phyloP scores from a whole-genome alignment of 1,139 yeast genomes.

The Geotrichum phurueaensis region DNA sequence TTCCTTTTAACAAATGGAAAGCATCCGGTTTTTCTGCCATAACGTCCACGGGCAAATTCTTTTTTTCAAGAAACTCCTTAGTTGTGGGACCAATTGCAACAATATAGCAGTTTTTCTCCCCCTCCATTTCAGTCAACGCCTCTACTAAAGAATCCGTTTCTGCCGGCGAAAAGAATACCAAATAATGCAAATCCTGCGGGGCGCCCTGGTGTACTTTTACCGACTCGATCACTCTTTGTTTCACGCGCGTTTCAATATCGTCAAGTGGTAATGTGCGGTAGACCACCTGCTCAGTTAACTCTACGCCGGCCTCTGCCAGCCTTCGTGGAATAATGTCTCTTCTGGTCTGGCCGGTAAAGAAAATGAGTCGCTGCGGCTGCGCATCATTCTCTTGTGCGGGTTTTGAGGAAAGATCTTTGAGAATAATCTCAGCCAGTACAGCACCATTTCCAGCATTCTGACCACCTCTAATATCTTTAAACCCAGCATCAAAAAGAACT shows the following conservation, averaged over 20 bases:
- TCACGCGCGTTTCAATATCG: conserved; percentile 17
- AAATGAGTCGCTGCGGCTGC: conserved; percentile 43
- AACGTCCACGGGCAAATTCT: conserved; percentile 53
- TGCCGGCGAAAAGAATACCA: conserved; percentile 87
- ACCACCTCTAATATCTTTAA: conserved; percentile 66
- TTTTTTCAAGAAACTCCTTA: conserved; percentile 49
- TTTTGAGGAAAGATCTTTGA: conserved; percentile 43
- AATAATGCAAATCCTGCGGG: conserved; percentile 43
- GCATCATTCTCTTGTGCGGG: conserved; percentile 23
- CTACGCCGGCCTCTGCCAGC: conserved; percentile 42
- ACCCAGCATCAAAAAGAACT: conserved; percentile 59
- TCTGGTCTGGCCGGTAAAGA: conserved; percentile 81
- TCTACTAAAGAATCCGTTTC: conserved; percentile 64
- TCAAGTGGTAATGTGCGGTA: conserved; percentile 56
- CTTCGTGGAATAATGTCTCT: conserved; percentile 73
- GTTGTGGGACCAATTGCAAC: conserved; percentile 97
- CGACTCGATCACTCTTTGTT: conserved; percentile 9
- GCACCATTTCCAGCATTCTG: conserved; percentile 75
- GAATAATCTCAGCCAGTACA: conserved; percentile 58
- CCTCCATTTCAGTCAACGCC: conserved; percentile 21
- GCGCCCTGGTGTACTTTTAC: background rate
- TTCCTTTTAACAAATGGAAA: conserved; percentile 43
- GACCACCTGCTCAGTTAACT: conserved; percentile 58
- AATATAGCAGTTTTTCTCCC: conserved; percentile 38
- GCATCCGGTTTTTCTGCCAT: conserved; percentile 76